Percentiles rank a stretch among this genome's conserved stretches.
These are phyloP conservation scores for Chaetomium strumarium DNA, from an alignment of 2,329 filamentous ascomycete genomes.

Conservation along the genomic window DNA sequence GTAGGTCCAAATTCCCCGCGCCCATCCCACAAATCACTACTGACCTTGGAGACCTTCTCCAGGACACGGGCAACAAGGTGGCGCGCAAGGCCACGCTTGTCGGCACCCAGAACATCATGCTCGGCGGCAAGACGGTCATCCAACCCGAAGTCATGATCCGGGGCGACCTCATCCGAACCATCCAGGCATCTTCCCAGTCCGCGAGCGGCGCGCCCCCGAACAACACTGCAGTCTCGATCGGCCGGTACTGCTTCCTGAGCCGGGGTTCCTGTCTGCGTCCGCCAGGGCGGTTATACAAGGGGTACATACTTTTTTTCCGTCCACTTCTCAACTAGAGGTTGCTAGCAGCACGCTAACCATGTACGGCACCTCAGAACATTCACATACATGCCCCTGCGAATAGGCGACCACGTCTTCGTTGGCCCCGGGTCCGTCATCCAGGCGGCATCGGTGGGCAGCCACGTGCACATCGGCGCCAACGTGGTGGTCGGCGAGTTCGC, in stretches of 20 bases:
- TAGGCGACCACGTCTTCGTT: slow-evolving; percentile 92
- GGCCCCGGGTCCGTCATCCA: slow-evolving; percentile 71
- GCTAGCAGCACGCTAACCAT: not conserved
- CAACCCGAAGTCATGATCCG: slow-evolving; percentile 92
- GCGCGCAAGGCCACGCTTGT: slow-evolving; percentile 86
- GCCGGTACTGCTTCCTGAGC: slow-evolving; percentile 84
- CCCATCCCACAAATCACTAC: too few species aligned
- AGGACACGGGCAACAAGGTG: slow-evolving; percentile 95
- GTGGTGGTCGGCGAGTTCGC: slow-evolving; percentile 79
- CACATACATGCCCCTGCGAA: slow-evolving; percentile 82
- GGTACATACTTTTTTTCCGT: slow-evolving; percentile 38
- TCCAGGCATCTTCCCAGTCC: slow-evolving; percentile 36
- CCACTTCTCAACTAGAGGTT: not conserved
- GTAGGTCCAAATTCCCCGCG: too few species aligned
- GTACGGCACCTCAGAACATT: slow-evolving; percentile 41
- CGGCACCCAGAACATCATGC: slow-evolving; percentile 95
- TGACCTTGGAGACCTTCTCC: too few species aligned
- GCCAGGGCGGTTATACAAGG: slow-evolving; percentile 75
- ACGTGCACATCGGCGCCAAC: slow-evolving; percentile 76
- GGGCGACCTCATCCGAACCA: slow-evolving; percentile 70
- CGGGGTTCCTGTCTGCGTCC: slow-evolving; percentile 74
- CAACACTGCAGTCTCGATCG: slow-evolving; percentile 74
- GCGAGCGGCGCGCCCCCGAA: slow-evolving; percentile 38
- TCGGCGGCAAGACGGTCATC: slow-evolving; percentile 92
- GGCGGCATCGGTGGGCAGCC: slow-evolving; percentile 74